A percentile compares a stretch with the other conserved stretches of the same genome.
phyloP scores from a whole-genome alignment of 2,329 filamentous ascomycete species.

The Pleomassaria siparia region DNA sequence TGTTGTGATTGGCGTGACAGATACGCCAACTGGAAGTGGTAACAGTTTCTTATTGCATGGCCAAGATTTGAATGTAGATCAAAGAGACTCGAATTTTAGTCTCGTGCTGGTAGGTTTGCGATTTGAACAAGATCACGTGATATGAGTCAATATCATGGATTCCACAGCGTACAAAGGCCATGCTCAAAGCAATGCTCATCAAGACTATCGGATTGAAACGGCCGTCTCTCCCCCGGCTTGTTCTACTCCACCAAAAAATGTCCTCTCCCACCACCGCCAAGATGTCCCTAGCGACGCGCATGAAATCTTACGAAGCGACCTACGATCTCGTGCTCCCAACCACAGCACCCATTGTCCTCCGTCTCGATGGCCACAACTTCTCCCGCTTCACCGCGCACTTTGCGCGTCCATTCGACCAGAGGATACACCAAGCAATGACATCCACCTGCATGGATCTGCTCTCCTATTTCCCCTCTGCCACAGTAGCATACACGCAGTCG shows the following conservation, averaged over 20 bases:
- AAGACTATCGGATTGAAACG: background rate
- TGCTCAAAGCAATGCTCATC: background rate
- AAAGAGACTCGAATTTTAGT: no score
- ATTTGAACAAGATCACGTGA: background rate
- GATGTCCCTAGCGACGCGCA: conserved; percentile 26
- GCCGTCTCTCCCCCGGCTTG: background rate
- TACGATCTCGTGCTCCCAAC: conserved; percentile 26
- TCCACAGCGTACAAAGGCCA: background rate
- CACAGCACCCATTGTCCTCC: conserved; percentile 24
- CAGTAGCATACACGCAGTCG: conserved; percentile 36
- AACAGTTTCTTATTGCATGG: no score
- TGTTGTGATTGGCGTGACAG: no score
- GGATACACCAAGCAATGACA: conserved; percentile 35
- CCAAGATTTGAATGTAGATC: no score
- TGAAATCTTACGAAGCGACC: conserved; percentile 35
- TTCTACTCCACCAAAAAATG: background rate
- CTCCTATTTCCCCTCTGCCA: conserved; percentile 29
- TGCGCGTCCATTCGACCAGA: conserved; percentile 30
- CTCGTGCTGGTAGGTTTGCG: background rate
- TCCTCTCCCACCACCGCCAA: background rate
- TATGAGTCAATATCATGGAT: background rate
- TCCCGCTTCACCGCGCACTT: conserved; percentile 33
- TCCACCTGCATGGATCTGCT: conserved; percentile 28
- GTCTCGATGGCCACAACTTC: conserved; percentile 35
- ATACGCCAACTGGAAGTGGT: background rate